Base-by-base conservation (phyloP, 768 basidiomycete species). In the Macrolepiota fuliginosa region DNA sequence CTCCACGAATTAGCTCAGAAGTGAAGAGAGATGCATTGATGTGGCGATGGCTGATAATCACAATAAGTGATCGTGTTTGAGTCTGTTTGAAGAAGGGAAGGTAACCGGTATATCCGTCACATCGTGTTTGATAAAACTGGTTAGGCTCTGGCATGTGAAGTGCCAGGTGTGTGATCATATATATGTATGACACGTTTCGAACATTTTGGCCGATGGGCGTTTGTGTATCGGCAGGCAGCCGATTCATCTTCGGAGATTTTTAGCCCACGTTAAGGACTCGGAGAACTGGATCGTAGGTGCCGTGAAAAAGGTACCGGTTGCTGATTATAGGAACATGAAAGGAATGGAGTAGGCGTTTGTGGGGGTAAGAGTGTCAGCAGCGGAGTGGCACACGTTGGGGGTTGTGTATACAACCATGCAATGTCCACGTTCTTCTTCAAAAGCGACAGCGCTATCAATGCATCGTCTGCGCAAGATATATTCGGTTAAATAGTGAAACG, bases 21-120 rank as follows among this genome's bases (percentile, higher is more conserved):
- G 57, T 37, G 57, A 50, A 37, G 46, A 51, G 36, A 25, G 19
- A 58, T 50, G 35, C 12, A 19, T n/a, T 22, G 25, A 32, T 13
- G 35, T 39, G 22, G 36, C 36, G 4, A 10, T 17, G 22, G 3
- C n/a, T n/a, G 37, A 37, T 37, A n/a, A 24, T 17, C 53, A 40
- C 53, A 24, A 19, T 29, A 54, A 10, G 15, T 37, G 35, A 25
- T 58, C 19, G 19, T 58, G n/a, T 32, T 32, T 32, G 29, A 32
- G 29, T 32, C 29, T 15, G 32, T 17, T 45, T 47, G 12, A 24
- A 46, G 45, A n/a, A 50, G 27, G 24, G 17, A 53, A 56, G 29
- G 25, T 46, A 24, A 12, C 45, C 56, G 56, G 19, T 57, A 47
- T 47, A 57, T 57, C 56, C 56, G 56, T 32, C 7, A 11, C 29